These are phyloP conservation scores for Aspergillus texensis DNA, from an alignment of 2,329 filamentous ascomycete genomes.

Conservation along the genomic window DNA sequence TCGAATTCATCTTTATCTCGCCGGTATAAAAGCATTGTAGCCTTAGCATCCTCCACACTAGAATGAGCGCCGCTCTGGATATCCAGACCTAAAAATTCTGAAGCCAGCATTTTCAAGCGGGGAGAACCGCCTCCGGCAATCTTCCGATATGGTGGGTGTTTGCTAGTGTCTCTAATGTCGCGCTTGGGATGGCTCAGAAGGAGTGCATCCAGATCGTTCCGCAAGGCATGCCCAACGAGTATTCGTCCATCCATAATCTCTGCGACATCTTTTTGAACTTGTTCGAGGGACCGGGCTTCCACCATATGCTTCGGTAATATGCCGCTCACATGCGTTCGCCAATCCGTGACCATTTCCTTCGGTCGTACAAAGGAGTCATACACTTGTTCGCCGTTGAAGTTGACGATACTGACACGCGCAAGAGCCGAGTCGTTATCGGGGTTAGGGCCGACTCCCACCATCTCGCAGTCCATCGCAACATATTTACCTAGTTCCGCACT, in stretches of 20 bases:
- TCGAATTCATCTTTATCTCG: slow-evolving; percentile 85
- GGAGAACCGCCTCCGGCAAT: slow-evolving; percentile 50
- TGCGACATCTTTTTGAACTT: slow-evolving; percentile 74
- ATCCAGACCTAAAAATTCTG: slow-evolving; percentile 59
- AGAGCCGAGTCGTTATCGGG: slow-evolving; percentile 72
- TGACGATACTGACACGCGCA: slow-evolving; percentile 85
- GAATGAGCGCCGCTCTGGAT: slow-evolving; percentile 65
- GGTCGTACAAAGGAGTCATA: slow-evolving; percentile 92
- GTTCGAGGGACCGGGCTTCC: slow-evolving; percentile 69
- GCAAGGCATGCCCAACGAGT: slow-evolving; percentile 80
- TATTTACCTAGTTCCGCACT: slow-evolving; percentile 81
- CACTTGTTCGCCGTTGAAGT: slow-evolving; percentile 88
- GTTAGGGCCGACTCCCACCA: slow-evolving; percentile 77
- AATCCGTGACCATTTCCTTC: slow-evolving; percentile 79
- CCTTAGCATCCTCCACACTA: slow-evolving; percentile 76
- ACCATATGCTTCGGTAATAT: slow-evolving; percentile 74
- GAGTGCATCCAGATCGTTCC: slow-evolving; percentile 74
- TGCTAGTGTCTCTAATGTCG: slow-evolving; percentile 83
- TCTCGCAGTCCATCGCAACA: slow-evolving; percentile 92
- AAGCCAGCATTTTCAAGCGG: slow-evolving; percentile 60
- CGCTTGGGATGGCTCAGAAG: slow-evolving; percentile 75
- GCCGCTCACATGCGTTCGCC: slow-evolving; percentile 84
- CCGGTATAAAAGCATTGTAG: slow-evolving; percentile 86
- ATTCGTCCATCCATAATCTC: slow-evolving; percentile 70
- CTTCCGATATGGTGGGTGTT: slow-evolving; percentile 73